Conservation (phyloP, 2,329 filamentous ascomycete genomes). For the Pseudocercospora vitis region DNA sequence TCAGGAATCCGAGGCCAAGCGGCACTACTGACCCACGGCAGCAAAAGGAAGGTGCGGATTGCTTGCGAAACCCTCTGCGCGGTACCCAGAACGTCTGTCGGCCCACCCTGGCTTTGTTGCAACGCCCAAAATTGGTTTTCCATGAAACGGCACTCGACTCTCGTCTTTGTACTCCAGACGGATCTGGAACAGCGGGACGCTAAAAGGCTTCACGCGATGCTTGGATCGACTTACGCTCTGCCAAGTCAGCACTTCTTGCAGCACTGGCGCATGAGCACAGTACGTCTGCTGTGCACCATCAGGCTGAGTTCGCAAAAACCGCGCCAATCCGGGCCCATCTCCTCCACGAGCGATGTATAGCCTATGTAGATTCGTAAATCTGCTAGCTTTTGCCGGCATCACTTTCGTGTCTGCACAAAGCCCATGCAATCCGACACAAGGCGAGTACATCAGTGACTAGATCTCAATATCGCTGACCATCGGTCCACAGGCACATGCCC, state of each 20-base stretch:
- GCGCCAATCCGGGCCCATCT: too few relatives aligned
- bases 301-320: too few relatives aligned
- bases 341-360: not conserved
- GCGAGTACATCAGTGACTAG: not conserved
- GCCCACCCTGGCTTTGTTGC: not conserved
- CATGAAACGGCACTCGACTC: not conserved
- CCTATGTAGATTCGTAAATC: not conserved
- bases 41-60: too few relatives aligned
- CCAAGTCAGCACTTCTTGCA: not conserved
- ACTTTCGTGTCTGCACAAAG: not conserved
- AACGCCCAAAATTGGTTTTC: not conserved
- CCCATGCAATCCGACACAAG: constrained; percentile 11
- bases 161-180: not conserved
- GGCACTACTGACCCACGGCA: too few relatives aligned
- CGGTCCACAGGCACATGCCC: constrained; percentile 1
- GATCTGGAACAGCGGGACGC: not conserved
- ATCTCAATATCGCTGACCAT: not conserved
- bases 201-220: not conserved
- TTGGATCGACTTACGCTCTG: not conserved
- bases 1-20: too few relatives aligned
- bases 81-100: too few relatives aligned
- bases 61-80: too few relatives aligned
- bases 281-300: not conserved
- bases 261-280: not conserved
- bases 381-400: not conserved